phyloP scores from a whole-genome alignment of 176 grass and related monocot species.

The Ampelocalamus luodianensis region DNA sequence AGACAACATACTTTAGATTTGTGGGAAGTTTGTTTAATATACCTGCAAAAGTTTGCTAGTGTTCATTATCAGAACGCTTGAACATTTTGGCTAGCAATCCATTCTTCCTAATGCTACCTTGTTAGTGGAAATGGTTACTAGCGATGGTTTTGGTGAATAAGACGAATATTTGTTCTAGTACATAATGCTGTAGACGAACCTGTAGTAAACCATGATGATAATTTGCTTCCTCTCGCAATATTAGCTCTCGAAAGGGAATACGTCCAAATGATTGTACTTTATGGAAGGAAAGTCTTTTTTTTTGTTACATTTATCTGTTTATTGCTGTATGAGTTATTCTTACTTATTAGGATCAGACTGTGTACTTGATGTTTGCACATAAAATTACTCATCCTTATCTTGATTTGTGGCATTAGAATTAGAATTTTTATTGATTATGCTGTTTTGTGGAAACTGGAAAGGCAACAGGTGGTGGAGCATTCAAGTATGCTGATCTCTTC shows the following conservation, averaged over 20 bases:
- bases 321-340: constrained; percentile 8
- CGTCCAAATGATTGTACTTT: neutral
- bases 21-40: constrained; percentile 15
- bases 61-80: neutral
- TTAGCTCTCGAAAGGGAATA: neutral
- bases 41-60: constrained; percentile 10
- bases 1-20: constrained; percentile 15
- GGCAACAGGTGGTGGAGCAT: constrained; percentile 99
- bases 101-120: neutral
- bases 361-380: constrained; percentile 22
- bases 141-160: constrained; percentile 23
- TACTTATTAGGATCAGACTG: neutral
- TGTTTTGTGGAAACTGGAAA: constrained; percentile 81
- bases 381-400: constrained; percentile 18
- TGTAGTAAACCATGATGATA: constrained; percentile 7
- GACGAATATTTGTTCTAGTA: neutral
- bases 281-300: constrained; percentile 9
- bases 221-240: neutral
- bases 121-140: neutral
- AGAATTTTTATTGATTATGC: constrained; percentile 41
- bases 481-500: constrained; percentile 87
- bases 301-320: neutral
- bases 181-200: neutral
- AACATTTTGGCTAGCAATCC: constrained; percentile 3
- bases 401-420: constrained; percentile 20